Base-by-base conservation (phyloP, 2,329 filamentous ascomycete genomes). In the Xylaria sp. region DNA sequence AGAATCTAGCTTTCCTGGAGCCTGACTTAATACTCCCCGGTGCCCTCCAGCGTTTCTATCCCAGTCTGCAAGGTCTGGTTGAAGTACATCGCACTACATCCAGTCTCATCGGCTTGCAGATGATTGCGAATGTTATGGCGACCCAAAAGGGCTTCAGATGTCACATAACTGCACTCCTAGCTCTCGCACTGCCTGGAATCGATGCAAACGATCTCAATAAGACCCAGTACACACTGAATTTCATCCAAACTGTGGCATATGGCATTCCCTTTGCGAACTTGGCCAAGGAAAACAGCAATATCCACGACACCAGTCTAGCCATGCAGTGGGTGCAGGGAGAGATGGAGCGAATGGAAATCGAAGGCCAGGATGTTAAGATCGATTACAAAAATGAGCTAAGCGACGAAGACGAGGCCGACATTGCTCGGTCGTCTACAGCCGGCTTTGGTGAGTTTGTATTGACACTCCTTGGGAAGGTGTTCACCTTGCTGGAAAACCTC, bases 151-250 rank as follows among this genome's bases (percentile, higher is more conserved):
- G 94, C n/a, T 97, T 94, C 72, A 84, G 94, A 61, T 97, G 94
- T 70, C 94, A 99, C 72, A 87, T 99, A 64, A 99, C 94, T 1
- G 93, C 93, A 0, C 78, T 99, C 42, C 78, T 99, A n/a, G 94
- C 93, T 4, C 81, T 99, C 61, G 91, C 93, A 3, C 79, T 99
- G 37, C 95, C 95, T 0, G 95, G 94, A 19, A 96, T 99, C 60
- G 95, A 99, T 75, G 92, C 95, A 64, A 99, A 99, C 71, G 94
- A 99, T 75, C 78, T 99, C 30, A 92, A 94, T 71, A 99, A 99
- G 80, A 97, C 94, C 0, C 84, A 96, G 67, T 91, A 96, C 74
- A 95, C 94, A 0, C 80, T 99, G 59, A 91, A 92, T 66, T 97
- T 97, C 72, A 94, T 99, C 59, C 93, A 97, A 74, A 90, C 91